Conservation (phyloP, 768 basidiomycete genomes). For the Pholiota molesta region DNA sequence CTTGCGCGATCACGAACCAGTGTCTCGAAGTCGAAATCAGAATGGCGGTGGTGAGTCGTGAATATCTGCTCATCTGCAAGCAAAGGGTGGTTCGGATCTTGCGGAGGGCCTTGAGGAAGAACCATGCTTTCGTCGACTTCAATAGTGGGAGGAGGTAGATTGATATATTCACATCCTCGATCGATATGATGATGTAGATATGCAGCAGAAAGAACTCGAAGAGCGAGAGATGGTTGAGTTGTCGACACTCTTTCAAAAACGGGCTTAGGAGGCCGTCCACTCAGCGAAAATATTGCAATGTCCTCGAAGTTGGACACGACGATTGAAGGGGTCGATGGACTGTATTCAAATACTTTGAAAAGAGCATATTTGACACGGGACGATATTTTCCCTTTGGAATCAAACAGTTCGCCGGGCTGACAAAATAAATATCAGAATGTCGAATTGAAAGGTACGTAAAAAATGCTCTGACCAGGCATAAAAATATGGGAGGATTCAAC, state of each 20-base stretch:
- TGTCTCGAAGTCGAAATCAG: conserved; percentile 28
- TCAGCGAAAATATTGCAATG: neutral
- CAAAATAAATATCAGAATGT: neutral
- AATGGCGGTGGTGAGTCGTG: conserved; percentile 19
- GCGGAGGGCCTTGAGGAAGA: conserved; percentile 13
- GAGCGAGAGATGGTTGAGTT: conserved; percentile 15
- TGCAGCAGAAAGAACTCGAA: conserved; percentile 18
- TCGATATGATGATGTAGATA: neutral
- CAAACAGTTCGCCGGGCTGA: neutral
- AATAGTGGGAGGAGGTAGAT: neutral
- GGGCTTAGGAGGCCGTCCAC: neutral
- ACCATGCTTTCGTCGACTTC: neutral
- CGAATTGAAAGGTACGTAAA: neutral
- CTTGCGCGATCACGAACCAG: conserved; percentile 23
- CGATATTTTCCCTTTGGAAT: neutral
- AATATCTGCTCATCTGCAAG: conserved; percentile 27
- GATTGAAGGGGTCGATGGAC: neutral
- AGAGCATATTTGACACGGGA: neutral
- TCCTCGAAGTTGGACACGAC: neutral
- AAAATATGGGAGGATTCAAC: neutral
- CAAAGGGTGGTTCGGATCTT: conserved; percentile 17
- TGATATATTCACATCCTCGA: neutral
- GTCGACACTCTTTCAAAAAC: conserved; percentile 18
- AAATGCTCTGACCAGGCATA: neutral
- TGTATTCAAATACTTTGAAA: neutral